Evolutionary conservation across 331 rosid species (phyloP).

Genomic region (Acacia concinna): DNA sequence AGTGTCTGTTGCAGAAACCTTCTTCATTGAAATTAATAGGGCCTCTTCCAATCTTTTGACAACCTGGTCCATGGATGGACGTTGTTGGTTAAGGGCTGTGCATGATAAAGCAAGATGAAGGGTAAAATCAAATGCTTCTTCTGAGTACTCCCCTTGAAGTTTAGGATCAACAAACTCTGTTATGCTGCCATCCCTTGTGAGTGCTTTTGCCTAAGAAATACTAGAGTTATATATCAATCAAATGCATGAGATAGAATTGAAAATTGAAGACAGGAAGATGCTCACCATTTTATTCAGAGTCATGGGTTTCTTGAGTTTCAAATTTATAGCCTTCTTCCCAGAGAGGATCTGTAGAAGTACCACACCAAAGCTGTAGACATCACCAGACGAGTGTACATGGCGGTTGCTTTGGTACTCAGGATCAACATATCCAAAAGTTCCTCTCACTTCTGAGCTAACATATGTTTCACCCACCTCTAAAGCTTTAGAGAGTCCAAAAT

Average conservation of each 20-base stretch:
- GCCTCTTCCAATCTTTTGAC: slow-evolving; percentile 52
- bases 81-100: slow-evolving; percentile 48
- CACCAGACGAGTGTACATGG: slow-evolving; percentile 55
- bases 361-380: slow-evolving; percentile 63
- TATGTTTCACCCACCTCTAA: slow-evolving; percentile 50
- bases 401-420: slow-evolving; percentile 59
- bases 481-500: slow-evolving; percentile 63
- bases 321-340: slow-evolving; percentile 55
- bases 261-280: not conserved
- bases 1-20: slow-evolving; percentile 32
- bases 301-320: slow-evolving; percentile 59
- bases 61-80: slow-evolving; percentile 60
- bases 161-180: slow-evolving; percentile 55
- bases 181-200: slow-evolving; percentile 41
- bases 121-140: slow-evolving; percentile 52
- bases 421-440: slow-evolving; percentile 69
- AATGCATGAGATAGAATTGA: not conserved
- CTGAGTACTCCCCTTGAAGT: slow-evolving; percentile 52
- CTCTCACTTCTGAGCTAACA: slow-evolving; percentile 69
- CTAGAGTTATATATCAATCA: slow-evolving; percentile 14
- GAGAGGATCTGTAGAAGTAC: slow-evolving; percentile 70
- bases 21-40: slow-evolving; percentile 39
- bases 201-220: slow-evolving; percentile 49
- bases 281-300: slow-evolving; percentile 55
- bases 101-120: slow-evolving; percentile 61